Evolutionary conservation across 352 stramenopile species (phyloP).

Genomic region (Achlya hypogyna): DNA sequence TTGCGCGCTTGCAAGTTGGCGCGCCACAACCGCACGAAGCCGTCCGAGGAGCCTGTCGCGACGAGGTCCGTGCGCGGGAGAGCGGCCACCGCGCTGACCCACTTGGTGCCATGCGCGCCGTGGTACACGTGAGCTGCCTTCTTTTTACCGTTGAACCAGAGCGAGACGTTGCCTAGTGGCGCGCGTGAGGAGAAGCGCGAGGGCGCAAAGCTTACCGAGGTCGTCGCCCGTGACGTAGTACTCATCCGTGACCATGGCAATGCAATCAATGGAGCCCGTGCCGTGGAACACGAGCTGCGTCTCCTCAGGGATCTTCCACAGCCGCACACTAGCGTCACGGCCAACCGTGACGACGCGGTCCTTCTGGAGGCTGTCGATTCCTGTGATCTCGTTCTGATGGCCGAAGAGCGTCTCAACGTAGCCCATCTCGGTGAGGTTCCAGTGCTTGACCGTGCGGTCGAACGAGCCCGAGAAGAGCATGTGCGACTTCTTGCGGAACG

Average conservation of each 20-base stretch:
- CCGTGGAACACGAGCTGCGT: conserved; percentile 92
- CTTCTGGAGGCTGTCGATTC: conserved; percentile 84
- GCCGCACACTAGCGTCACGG: conserved; percentile 85
- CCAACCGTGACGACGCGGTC: conserved; percentile 87
- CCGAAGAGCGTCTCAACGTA: conserved; percentile 94
- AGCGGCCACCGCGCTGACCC: conserved; percentile 85
- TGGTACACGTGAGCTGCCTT: conserved; percentile 81
- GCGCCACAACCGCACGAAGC: conserved; percentile 87
- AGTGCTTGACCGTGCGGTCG: conserved; percentile 91
- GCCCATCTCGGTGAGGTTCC: conserved; percentile 92
- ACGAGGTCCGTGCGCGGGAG: conserved; percentile 87
- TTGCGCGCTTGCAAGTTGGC: conserved; percentile 63
- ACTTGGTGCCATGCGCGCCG: conserved; percentile 85
- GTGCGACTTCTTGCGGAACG: conserved; percentile 83
- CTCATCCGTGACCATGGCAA: conserved; percentile 88
- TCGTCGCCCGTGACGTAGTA: conserved; percentile 90
- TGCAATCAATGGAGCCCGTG: conserved; percentile 86
- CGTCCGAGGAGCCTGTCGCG: conserved; percentile 85
- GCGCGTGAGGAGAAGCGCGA: background rate
- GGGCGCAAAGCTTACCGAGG: conserved; percentile 34
- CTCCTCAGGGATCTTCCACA: conserved; percentile 94
- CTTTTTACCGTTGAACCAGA: conserved; percentile 92
- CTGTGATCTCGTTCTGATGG: conserved; percentile 86
- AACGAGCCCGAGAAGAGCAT: conserved; percentile 88
- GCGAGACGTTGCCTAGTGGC: conserved; percentile 46